Percentiles rank a stretch among this genome's conserved stretches.
Conservation (phyloP, 305 asterid genomes). For the Lippia alba region DNA sequence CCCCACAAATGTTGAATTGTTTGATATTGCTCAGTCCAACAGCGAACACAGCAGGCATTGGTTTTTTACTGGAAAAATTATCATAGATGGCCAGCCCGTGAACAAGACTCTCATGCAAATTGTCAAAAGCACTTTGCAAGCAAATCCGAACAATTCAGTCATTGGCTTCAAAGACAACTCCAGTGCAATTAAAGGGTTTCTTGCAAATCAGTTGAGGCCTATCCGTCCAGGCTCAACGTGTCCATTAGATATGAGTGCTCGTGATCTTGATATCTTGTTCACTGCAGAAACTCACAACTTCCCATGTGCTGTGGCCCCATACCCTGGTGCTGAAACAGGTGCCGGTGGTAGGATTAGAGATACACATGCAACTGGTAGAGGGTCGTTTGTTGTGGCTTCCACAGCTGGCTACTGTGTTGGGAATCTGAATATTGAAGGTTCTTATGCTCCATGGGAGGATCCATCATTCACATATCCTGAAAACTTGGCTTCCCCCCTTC, state of each 20-base stretch:
- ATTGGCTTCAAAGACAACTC: constrained; percentile 98
- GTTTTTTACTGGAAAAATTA: constrained; percentile 91
- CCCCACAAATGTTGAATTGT: constrained; percentile 90
- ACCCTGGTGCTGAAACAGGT: constrained; percentile 99
- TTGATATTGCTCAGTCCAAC: constrained; percentile 97
- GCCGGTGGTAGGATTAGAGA: constrained; percentile 98
- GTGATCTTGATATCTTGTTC: constrained; percentile 77
- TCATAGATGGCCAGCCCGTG: constrained; percentile 80
- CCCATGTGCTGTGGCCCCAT: constrained; percentile 98
- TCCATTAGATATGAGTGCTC: constrained; percentile 56
- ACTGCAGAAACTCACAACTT: constrained; percentile 98
- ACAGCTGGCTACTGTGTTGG: constrained; percentile 98
- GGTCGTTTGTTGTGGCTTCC: constrained; percentile 88
- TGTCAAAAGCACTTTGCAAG: constrained; percentile 81
- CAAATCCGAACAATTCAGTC: constrained; percentile 88
- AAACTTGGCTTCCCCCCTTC: constrained; percentile 86
- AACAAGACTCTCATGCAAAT: constrained; percentile 88
- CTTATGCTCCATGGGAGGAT: constrained; percentile 97
- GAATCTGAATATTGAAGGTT: constrained; percentile 85
- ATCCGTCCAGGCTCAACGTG: constrained; percentile 74
- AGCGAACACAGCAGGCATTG: constrained; percentile 98
- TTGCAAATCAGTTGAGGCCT: constrained; percentile 72
- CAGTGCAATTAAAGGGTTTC: constrained; percentile 90
- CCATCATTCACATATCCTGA: constrained; percentile 73
- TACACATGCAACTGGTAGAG: constrained; percentile 96